Evolutionary conservation across 2,329 filamentous ascomycete genomes (phyloP), one percentile per base, ranked within the genome.

Genomic region (Colletotrichum musicola): DNA sequence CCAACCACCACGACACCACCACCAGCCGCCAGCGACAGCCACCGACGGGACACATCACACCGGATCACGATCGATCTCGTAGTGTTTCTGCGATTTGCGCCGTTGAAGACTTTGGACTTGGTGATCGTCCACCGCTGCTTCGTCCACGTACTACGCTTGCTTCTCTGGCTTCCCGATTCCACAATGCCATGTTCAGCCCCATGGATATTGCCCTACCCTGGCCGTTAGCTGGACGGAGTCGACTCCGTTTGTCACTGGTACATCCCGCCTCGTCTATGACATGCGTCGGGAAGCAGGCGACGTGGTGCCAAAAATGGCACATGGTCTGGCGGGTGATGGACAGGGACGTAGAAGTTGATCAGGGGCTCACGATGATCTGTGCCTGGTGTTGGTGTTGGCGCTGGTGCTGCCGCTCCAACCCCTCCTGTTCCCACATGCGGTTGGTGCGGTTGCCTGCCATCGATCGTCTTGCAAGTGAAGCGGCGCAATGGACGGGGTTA

Each of bases 301-400:
- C 25, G 44, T 42, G 54, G 42, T 68, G 38, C 47, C 30, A 68
- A 60, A 56, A 51, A 50, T 56, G 18, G 50, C 49, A 16, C 25
- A 40, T 51, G 62, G 30, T 25, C 42, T 16, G 20, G 27, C 18
- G 55, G 30, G 61, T 40, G 65, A 61, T 65, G 62, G 54, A 60
- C 62, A 65, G 65, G 55, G 35, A 40, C 62, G 27, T 30, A 6
- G 27, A 16, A 51, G 64, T n/a, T 40, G 61, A 64, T 68, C 60
- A 59, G 64, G 60, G 61, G 61, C 64, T 30, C 18, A 44, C 18
- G 53, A 14, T 46, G 64, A 64, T 68, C 54, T 47, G 47, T 25
- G 51, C 27, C n/a, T 54, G 27, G 18, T 27, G 20, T 25, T 16
- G 44, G 16, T 46, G 14, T 16, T 9, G 14, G 16, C 5, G 16